Percentiles rank a stretch among this genome's conserved stretches.
phyloP scores from a whole-genome alignment of 345 rosid species.

The Aegle marmelos region DNA sequence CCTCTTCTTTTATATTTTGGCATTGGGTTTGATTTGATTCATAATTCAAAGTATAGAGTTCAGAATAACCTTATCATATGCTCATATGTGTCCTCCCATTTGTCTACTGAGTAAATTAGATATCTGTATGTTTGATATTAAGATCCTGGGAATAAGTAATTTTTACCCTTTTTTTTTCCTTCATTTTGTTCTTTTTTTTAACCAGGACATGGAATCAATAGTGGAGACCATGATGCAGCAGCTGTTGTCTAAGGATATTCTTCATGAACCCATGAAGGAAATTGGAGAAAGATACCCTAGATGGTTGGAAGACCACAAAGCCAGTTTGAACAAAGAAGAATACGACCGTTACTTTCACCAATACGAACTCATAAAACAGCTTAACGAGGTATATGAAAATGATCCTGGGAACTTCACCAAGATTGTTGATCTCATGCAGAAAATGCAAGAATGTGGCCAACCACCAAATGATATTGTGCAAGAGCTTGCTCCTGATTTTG shows the following conservation, averaged over 20 bases:
- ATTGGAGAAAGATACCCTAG: conserved; percentile 83
- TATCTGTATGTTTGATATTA: background rate
- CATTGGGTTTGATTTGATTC: background rate
- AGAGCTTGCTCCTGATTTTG: conserved; percentile 88
- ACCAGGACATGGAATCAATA: conserved; percentile 86
- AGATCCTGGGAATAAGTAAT: background rate
- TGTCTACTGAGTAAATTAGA: background rate
- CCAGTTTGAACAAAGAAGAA: conserved; percentile 60
- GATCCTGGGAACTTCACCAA: conserved; percentile 71
- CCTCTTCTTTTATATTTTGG: background rate
- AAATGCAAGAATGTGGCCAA: conserved; percentile 99
- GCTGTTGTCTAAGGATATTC: conserved; percentile 89
- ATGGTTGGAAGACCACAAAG: conserved; percentile 87
- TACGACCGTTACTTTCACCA: conserved; percentile 65
- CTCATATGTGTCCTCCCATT: background rate
- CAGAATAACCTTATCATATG: background rate
- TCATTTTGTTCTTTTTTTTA: conserved; percentile 8
- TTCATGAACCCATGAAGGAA: conserved; percentile 98
- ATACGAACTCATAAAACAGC: conserved; percentile 68
- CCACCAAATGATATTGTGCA: conserved; percentile 93
- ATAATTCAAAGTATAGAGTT: background rate
- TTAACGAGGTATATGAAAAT: conserved; percentile 77
- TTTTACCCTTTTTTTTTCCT: background rate
- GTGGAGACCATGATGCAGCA: conserved; percentile 99
- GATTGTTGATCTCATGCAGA: conserved; percentile 94